A percentile compares a stretch with the other conserved stretches of the same genome.
Conservation (phyloP, 2,329 filamentous ascomycete genomes). For the Cordyceps javanica region DNA sequence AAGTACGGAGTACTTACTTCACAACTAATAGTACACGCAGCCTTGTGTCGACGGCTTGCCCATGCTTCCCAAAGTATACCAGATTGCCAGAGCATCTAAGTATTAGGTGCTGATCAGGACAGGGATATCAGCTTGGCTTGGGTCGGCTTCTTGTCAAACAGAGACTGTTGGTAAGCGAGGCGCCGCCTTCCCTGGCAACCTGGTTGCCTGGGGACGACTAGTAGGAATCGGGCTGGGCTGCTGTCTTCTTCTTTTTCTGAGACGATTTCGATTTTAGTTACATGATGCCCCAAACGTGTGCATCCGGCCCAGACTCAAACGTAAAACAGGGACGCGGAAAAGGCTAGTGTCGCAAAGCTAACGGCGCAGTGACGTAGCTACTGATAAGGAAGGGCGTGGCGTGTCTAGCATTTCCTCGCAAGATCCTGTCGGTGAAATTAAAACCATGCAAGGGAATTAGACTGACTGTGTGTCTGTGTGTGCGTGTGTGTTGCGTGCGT, state of each 20-base stretch:
- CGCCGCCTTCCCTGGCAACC: background rate
- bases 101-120: background rate
- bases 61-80: no score
- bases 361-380: background rate
- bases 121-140: background rate
- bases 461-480: no score
- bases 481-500: no score
- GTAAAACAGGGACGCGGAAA: background rate
- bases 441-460: background rate
- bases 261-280: background rate
- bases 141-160: background rate
- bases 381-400: background rate
- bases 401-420: background rate
- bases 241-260: background rate
- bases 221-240: background rate
- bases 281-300: background rate
- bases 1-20: no score
- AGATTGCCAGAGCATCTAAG: no score
- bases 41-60: background rate
- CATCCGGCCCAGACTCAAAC: background rate
- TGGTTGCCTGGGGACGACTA: background rate
- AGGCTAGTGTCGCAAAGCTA: no score
- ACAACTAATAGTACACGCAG: background rate
- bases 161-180: background rate
- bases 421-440: background rate